Evolutionary conservation across 2,329 filamentous ascomycete species (phyloP), one percentile per base, ranked within the genome.

Genomic region (Aspergillus brasiliensis): DNA sequence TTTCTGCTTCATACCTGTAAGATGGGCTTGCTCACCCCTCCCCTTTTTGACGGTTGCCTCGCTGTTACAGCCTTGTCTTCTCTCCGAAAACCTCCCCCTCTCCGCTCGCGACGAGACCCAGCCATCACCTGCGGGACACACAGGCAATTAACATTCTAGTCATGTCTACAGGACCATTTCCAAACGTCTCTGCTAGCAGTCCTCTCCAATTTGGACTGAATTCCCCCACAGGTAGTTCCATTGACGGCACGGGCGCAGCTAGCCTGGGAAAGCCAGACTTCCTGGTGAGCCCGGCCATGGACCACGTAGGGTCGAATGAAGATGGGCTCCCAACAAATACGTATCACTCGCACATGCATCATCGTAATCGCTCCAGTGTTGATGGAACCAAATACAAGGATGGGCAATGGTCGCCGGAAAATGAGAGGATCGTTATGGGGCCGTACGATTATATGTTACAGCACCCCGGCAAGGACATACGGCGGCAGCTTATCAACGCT

Each of bases 211-310:
- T 53, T n/a, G 57, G 37, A 42, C 59, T 44, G 17, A 57, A 27
- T 34, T 34, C 46, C 2, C 51, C 60, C 54, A 37, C 54, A n/a
- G 60, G 48, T n/a, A 56, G 25, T 28, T 27, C 46, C 5, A 17
- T 49, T 17, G 23, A 25, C 19, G 38, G 27, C 10, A 25, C 17
- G 40, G 52, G 52, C 23, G n/a, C 38, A 38, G 60, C 56, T 28
- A 17, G 25, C 8, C 44, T 49, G 51, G 56, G 66, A 17, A 70
- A 67, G 58, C 72, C 80, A 37, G 78, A 83, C 25, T 75, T 87
- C 21, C 81, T 78, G 19, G 80, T 84, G 37, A 81, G 90, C 23
- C 76, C 85, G 21, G 88, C 91, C 71, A 81, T 81, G 57, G 82
- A 87, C 17, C 34, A 46, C 13, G 13, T 55, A 11, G 23, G 19